Evolutionary conservation across 306 rosid species (phyloP).

Genomic region (Fragaria iinumae): DNA sequence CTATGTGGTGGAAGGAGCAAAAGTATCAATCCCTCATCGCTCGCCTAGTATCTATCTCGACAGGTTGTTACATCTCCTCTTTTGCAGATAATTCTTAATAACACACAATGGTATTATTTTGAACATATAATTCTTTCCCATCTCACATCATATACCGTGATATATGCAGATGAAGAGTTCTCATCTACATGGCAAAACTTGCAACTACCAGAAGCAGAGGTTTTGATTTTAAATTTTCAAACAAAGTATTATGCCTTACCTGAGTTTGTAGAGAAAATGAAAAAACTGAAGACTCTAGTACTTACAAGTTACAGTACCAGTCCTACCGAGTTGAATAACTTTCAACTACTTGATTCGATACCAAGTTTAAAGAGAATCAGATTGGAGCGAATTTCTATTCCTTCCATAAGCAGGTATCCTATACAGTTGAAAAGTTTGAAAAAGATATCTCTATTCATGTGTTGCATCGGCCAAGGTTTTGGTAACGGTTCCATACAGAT

Average conservation of each 20-base stretch:
- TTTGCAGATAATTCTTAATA: background rate
- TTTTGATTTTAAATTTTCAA: slow-evolving; percentile 49
- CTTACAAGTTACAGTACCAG: slow-evolving; percentile 39
- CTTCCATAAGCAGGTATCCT: slow-evolving; percentile 30
- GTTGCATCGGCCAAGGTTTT: slow-evolving; percentile 48
- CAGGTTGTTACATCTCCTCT: slow-evolving; percentile 37
- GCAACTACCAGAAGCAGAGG: slow-evolving; percentile 48
- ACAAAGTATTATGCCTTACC: slow-evolving; percentile 44
- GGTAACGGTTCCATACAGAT: slow-evolving; percentile 18
- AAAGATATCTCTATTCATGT: slow-evolving; percentile 58
- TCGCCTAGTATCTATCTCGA: slow-evolving; percentile 51
- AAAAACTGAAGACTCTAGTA: slow-evolving; percentile 48
- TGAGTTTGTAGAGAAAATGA: slow-evolving; percentile 45
- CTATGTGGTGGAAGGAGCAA: slow-evolving; percentile 50
- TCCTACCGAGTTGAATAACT: slow-evolving; percentile 38
- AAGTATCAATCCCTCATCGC: slow-evolving; percentile 37
- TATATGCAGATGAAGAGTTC: slow-evolving; percentile 50
- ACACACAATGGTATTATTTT: background rate
- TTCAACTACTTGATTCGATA: slow-evolving; percentile 31
- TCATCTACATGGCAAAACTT: slow-evolving; percentile 48
- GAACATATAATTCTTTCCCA: background rate
- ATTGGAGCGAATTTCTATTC: slow-evolving; percentile 50
- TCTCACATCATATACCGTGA: background rate
- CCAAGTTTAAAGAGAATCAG: slow-evolving; percentile 44
- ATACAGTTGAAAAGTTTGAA: slow-evolving; percentile 37